A percentile compares a stretch with the other conserved stretches of the same genome.
Evolutionary conservation across 2,329 filamentous ascomycete genomes (phyloP).

Genomic region (Colletotrichum sp.): DNA sequence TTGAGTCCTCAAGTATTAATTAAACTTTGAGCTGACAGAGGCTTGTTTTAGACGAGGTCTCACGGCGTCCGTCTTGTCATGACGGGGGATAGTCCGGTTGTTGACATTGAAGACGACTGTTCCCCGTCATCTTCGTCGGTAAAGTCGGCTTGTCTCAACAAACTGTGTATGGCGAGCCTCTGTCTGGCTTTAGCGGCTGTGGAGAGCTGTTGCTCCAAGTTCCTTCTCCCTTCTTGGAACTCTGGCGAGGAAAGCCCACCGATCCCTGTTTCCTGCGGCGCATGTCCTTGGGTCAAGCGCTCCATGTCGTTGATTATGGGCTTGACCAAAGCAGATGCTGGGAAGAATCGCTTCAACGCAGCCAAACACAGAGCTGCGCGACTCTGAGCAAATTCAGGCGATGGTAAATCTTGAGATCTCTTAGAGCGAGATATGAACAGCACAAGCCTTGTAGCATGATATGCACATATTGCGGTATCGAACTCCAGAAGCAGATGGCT

Average conservation of each 20-base stretch:
- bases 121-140: constrained; percentile 27
- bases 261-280: constrained; percentile 12
- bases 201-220: constrained; percentile 19
- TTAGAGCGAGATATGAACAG: constrained; percentile 28
- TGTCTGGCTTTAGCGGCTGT: constrained; percentile 25
- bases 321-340: constrained; percentile 25
- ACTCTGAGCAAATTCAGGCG: constrained; percentile 27
- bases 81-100: neutral
- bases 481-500: constrained; percentile 37
- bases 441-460: constrained; percentile 43
- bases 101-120: neutral
- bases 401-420: constrained; percentile 8
- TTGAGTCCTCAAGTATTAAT: neutral
- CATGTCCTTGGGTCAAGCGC: neutral
- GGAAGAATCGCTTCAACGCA: constrained; percentile 29
- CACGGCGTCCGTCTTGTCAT: neutral
- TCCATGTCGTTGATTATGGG: constrained; percentile 31
- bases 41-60: neutral
- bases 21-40: neutral
- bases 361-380: constrained; percentile 30
- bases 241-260: constrained; percentile 18
- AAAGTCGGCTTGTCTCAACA: constrained; percentile 29
- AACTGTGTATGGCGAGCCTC: constrained; percentile 32
- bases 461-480: constrained; percentile 47
- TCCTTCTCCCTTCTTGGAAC: neutral